Conservation (phyloP, 2,329 filamentous ascomycete genomes). For the Penicillium sp. region DNA sequence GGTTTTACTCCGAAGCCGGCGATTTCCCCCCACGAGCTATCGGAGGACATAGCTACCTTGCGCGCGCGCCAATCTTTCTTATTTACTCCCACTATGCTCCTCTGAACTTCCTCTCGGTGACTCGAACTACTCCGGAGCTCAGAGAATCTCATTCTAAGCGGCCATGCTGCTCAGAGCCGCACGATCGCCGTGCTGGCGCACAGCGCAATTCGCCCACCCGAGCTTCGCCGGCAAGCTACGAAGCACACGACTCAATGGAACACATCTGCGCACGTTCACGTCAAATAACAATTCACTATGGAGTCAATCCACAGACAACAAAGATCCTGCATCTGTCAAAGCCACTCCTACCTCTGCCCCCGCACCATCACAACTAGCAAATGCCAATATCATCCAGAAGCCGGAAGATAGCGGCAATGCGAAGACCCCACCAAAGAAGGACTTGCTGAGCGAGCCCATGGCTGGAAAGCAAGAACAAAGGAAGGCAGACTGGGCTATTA, state of each 20-base stretch:
- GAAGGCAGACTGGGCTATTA: constrained; percentile 96
- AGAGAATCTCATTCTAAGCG: constrained; percentile 6
- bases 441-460: constrained; percentile 63
- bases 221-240: constrained; percentile 25
- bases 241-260: constrained; percentile 24
- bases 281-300: constrained; percentile 21
- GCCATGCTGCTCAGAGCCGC: constrained; percentile 41
- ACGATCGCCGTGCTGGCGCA: constrained; percentile 36
- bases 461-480: constrained; percentile 79
- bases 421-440: constrained; percentile 47
- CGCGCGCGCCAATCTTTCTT: constrained; percentile 10
- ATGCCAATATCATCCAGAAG: constrained; percentile 20
- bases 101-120: constrained; percentile 15
- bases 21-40: constrained; percentile 25
- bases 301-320: constrained; percentile 22
- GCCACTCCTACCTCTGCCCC: constrained; percentile 8
- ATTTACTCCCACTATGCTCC: constrained; percentile 24
- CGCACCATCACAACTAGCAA: constrained; percentile 19
- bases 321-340: constrained; percentile 14
- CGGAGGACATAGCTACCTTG: constrained; percentile 15
- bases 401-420: constrained; percentile 23
- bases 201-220: constrained; percentile 27
- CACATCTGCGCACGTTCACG: constrained; percentile 33
- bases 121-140: not conserved
- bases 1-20: constrained; percentile 38